phyloP scores from a whole-genome alignment of 768 basidiomycete genomes.

The Suillus fuscotomentosus region DNA sequence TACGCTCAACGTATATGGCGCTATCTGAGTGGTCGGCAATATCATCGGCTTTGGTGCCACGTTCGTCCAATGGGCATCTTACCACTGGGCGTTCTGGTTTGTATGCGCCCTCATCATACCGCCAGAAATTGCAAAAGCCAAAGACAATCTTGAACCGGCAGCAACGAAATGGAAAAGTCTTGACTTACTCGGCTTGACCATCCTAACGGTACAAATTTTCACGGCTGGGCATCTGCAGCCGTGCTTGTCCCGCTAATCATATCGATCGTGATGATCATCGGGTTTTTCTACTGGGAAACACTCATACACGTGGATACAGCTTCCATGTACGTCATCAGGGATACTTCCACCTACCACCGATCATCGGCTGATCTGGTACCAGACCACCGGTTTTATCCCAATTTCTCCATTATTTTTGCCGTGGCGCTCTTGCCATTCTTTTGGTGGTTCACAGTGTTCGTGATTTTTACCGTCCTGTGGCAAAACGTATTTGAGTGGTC shows the following conservation, averaged over 20 bases:
- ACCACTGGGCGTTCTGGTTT: slow-evolving; percentile 23
- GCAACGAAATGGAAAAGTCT: slow-evolving; percentile 28
- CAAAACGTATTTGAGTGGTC: slow-evolving; percentile 20
- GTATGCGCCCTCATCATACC: no score
- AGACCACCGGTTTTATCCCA: slow-evolving; percentile 36
- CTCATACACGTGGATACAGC: slow-evolving; percentile 38
- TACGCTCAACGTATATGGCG: no score
- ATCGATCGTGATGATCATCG: slow-evolving; percentile 36
- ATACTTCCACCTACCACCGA: not conserved
- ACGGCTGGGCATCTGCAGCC: slow-evolving; percentile 45
- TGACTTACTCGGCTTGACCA: slow-evolving; percentile 37
- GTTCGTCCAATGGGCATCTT: slow-evolving; percentile 39
- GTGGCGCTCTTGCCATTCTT: slow-evolving; percentile 38
- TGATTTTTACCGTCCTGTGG: slow-evolving; percentile 37
- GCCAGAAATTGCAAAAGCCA: no score
- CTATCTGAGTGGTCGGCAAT: no score
- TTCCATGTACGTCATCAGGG: slow-evolving; percentile 35
- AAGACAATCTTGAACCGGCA: not conserved
- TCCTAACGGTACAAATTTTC: slow-evolving; percentile 32
- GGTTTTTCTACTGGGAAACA: slow-evolving; percentile 53
- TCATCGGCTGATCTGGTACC: not conserved
- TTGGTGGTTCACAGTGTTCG: slow-evolving; percentile 39
- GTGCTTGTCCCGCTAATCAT: slow-evolving; percentile 47
- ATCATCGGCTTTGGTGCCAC: no score
- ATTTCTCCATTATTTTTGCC: slow-evolving; percentile 38